Base-by-base conservation (phyloP, 179 eudicot species). In the Silene noctiflora region DNA sequence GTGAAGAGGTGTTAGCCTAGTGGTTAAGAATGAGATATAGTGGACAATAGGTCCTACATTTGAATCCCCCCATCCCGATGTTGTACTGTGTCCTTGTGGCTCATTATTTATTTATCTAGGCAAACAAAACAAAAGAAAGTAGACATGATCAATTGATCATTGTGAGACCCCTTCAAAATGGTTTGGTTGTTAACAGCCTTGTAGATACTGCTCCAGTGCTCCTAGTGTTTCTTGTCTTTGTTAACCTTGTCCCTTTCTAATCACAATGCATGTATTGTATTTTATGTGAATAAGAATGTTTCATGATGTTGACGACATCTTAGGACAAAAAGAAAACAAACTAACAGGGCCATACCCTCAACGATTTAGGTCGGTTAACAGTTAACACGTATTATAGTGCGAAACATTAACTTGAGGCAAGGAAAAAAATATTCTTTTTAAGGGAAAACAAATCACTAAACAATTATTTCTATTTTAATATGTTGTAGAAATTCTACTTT, bases 151-250 rank as follows among this genome's bases (percentile, higher is more conserved):
- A 68, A n/a, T n/a, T n/a, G n/a, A n/a, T n/a, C n/a, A n/a, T n/a
- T 65, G 42, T 24, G 68, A 65, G 13, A 53, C 61, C 33, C 69
- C 46, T 58, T 46, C 42, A 75, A 60, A 61, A 35, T 46, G 7
- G 51, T 24, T 31, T 72, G 80, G 80, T 29, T 75, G 58, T 8
- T 71, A 69, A 67, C 71, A 70, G 59, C 60, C 65, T 70, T 27
- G 72, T 35, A 25, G 14, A 44, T 67, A 51, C 58, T 51, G 58
- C 58, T 51, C n/a, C 58, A 25, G 67, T 51, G 66, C 42, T 53
- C 31, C 6, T 42, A 39, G 11, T 55, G 14, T 42, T 75, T 39
- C 46, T 16, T 59, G 68, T 80, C 76, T 60, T 21, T 75, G 31
- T 76, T 72, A 81, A 59, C 61, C 20, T 2, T 75, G 55, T 17